These are phyloP conservation scores for Dothiorella sarmentorum DNA, from an alignment of 2,329 filamentous ascomycete species.

Conservation along the genomic window DNA sequence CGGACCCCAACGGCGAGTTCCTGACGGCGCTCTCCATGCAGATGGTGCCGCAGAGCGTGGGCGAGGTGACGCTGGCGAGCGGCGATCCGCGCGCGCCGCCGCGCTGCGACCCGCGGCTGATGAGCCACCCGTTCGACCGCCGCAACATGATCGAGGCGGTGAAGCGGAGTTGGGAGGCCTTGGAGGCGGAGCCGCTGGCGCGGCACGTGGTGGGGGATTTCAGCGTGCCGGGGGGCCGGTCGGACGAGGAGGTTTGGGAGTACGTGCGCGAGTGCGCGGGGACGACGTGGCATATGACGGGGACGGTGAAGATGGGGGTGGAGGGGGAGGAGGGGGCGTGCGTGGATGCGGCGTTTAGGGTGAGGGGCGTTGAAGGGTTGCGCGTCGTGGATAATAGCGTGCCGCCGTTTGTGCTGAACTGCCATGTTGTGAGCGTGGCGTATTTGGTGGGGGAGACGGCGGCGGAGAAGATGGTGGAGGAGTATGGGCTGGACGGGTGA, in stretches of 20 bases:
- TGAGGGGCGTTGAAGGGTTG: slow-evolving; percentile 25
- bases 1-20: slow-evolving; percentile 31
- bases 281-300: slow-evolving; percentile 56
- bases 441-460: slow-evolving; percentile 36
- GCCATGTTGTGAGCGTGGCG: slow-evolving; percentile 21
- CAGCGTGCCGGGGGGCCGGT: slow-evolving; percentile 34
- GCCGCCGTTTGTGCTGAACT: slow-evolving; percentile 21
- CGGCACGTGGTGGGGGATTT: slow-evolving; percentile 39
- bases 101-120: slow-evolving; percentile 52
- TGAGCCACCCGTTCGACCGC: slow-evolving; percentile 54
- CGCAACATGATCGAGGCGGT: slow-evolving; percentile 48
- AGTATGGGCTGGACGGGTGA: slow-evolving; percentile 23
- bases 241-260: slow-evolving; percentile 51
- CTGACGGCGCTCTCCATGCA: slow-evolving; percentile 44
- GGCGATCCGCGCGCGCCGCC: slow-evolving; percentile 51
- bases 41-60: slow-evolving; percentile 48
- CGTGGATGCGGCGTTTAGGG: slow-evolving; percentile 23
- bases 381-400: slow-evolving; percentile 29
- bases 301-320: slow-evolving; percentile 55
- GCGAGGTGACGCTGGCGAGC: slow-evolving; percentile 53
- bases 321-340: slow-evolving; percentile 21
- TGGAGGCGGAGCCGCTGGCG: slow-evolving; percentile 40
- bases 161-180: slow-evolving; percentile 40
- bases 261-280: slow-evolving; percentile 44
- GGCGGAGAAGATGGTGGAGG: slow-evolving; percentile 31